Conservation (phyloP, 306 rosid genomes). For the Purshia tridentata region DNA sequence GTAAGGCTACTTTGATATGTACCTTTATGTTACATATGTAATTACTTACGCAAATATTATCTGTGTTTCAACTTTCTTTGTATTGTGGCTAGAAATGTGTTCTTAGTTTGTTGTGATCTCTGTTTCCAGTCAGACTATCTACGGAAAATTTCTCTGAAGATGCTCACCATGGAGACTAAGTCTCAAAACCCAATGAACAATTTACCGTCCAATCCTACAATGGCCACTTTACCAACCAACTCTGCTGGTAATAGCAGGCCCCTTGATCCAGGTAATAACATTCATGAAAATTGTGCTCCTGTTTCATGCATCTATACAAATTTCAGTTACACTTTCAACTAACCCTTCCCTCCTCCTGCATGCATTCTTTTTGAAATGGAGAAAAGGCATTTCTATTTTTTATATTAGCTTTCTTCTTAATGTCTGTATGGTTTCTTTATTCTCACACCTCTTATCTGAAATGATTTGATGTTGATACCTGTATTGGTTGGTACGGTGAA, state of each 20-base stretch:
- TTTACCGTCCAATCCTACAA: conserved; percentile 6
- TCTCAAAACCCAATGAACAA: conserved; percentile 46
- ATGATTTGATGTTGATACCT: not conserved
- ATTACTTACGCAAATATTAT: too few relatives aligned
- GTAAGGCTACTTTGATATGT: too few relatives aligned
- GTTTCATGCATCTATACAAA: too few relatives aligned
- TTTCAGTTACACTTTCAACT: not conserved
- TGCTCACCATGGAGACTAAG: conserved; percentile 67
- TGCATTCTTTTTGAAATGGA: not conserved
- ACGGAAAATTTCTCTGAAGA: too few relatives aligned
- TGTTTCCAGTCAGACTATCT: too few relatives aligned
- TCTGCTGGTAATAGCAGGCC: conserved; percentile 51
- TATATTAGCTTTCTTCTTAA: not conserved
- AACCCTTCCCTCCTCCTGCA: not conserved
- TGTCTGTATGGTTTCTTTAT: not conserved
- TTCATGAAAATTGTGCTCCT: not conserved
- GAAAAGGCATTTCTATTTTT: not conserved
- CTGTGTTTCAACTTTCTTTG: too few relatives aligned
- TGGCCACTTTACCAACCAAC: conserved; percentile 44
- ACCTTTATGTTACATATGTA: too few relatives aligned
- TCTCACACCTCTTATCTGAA: not conserved
- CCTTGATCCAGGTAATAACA: conserved; percentile 55
- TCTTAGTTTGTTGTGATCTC: too few relatives aligned
- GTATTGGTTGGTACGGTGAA: not conserved
- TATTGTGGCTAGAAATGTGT: too few relatives aligned